phyloP scores from a whole-genome alignment of 495 filamentous ascomycete genomes.

The Paragyromitra xinjiangensis region DNA sequence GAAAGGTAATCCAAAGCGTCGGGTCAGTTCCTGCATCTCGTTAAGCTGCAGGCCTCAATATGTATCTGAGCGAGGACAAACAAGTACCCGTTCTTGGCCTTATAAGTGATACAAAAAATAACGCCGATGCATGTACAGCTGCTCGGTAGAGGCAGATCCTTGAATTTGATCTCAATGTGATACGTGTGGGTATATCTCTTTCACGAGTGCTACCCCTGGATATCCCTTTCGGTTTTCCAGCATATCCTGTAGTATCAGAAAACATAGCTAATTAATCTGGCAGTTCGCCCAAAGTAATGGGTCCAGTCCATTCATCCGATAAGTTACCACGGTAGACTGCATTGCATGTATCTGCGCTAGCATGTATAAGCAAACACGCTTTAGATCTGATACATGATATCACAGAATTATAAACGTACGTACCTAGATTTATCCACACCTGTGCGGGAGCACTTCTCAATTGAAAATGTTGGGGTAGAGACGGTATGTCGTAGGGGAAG shows the following conservation, averaged over 20 bases:
- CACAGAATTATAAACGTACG: background rate
- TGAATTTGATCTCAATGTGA: background rate
- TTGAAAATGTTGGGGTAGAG: background rate
- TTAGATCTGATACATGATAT: slow-evolving; percentile 19
- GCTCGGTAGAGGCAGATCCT: background rate
- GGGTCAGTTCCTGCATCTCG: slow-evolving; percentile 32
- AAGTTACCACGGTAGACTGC: background rate
- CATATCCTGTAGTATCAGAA: background rate
- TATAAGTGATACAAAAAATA: background rate
- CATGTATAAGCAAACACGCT: slow-evolving; percentile 20
- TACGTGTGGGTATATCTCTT: background rate
- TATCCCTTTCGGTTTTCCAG: background rate
- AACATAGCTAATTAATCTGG: background rate
- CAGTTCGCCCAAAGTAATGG: slow-evolving; percentile 9
- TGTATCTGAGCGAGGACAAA: background rate
- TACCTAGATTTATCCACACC: slow-evolving; percentile 13
- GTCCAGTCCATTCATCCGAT: slow-evolving; percentile 16
- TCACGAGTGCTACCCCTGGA: background rate
- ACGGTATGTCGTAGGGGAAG: background rate
- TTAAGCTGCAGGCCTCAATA: background rate
- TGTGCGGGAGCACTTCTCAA: background rate
- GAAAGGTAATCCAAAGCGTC: slow-evolving; percentile 29
- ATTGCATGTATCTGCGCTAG: background rate
- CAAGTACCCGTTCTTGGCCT: background rate
- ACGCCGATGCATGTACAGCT: background rate